Evolutionary conservation across 331 rosid species (phyloP).

Genomic region (Pyracantha coccinea): DNA sequence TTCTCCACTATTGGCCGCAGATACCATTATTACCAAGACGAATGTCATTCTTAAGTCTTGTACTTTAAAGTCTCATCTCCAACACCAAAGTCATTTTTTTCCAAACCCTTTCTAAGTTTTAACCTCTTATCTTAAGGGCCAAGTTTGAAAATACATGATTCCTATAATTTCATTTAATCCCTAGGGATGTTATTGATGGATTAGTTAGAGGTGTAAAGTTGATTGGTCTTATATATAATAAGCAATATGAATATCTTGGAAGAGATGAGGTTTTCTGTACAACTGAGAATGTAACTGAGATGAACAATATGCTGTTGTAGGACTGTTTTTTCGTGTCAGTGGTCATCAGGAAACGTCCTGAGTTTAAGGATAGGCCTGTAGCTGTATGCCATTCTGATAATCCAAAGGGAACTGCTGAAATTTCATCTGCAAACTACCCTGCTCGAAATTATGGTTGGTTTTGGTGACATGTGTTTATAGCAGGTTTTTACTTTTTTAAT

Average conservation of each 20-base stretch:
- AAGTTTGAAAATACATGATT: neutral
- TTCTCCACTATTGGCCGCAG: neutral
- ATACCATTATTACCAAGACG: neutral
- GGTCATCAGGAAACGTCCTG: constrained; percentile 62
- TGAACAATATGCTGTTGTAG: constrained; percentile 37
- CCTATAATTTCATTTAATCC: neutral
- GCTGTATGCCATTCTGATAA: constrained; percentile 90
- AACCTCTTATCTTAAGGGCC: neutral
- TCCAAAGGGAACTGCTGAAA: constrained; percentile 88
- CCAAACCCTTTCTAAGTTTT: neutral
- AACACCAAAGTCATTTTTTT: neutral
- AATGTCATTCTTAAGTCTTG: neutral
- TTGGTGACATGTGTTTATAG: constrained; percentile 5
- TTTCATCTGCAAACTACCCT: constrained; percentile 95
- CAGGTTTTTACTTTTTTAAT: constrained; percentile 5
- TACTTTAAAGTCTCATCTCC: neutral
- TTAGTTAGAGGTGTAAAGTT: constrained; percentile 3
- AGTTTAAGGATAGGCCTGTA: constrained; percentile 67
- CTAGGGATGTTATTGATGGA: neutral
- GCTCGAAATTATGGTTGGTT: constrained; percentile 84
- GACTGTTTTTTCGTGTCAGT: constrained; percentile 96
- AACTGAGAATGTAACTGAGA: constrained; percentile 14
- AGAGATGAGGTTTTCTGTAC: neutral
- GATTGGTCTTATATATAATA: neutral
- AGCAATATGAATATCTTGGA: neutral